Conservation (phyloP, 768 basidiomycete species). For the Tulasnella sp. region DNA sequence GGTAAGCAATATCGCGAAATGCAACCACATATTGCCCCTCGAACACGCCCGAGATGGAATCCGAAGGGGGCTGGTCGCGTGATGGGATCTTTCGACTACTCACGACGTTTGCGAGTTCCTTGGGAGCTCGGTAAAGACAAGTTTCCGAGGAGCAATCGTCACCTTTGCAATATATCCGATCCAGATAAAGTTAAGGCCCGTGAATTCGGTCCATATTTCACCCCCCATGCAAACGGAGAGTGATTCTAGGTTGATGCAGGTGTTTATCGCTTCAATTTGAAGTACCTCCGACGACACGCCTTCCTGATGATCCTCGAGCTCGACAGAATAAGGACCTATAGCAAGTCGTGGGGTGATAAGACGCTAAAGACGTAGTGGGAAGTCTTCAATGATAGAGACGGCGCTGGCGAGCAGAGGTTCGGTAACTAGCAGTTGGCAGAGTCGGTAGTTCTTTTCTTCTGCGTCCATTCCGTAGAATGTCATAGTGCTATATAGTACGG, state of each 20-base stretch:
- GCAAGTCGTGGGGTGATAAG: background rate
- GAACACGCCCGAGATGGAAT: too few species aligned
- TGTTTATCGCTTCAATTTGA: background rate
- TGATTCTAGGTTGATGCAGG: background rate
- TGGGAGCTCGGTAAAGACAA: background rate
- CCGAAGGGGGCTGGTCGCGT: too few species aligned
- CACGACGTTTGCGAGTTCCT: background rate
- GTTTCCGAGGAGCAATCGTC: background rate
- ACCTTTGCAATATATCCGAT: background rate
- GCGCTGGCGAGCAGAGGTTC: background rate
- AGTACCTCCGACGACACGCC: background rate
- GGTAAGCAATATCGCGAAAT: background rate
- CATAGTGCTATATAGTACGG: background rate
- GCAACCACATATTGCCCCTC: too few species aligned
- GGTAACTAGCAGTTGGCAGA: background rate
- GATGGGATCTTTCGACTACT: too few species aligned
- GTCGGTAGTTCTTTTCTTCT: background rate
- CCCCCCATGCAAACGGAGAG: background rate
- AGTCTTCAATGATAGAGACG: background rate
- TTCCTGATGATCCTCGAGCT: background rate
- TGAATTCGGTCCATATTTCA: background rate
- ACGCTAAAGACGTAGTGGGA: background rate
- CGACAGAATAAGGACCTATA: background rate
- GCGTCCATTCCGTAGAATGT: background rate
- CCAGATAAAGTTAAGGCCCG: background rate